Percentiles rank a stretch among this genome's conserved stretches.
These are phyloP conservation scores for Fragaria iinumae DNA, from an alignment of 306 rosid genomes.

Conservation along the genomic window DNA sequence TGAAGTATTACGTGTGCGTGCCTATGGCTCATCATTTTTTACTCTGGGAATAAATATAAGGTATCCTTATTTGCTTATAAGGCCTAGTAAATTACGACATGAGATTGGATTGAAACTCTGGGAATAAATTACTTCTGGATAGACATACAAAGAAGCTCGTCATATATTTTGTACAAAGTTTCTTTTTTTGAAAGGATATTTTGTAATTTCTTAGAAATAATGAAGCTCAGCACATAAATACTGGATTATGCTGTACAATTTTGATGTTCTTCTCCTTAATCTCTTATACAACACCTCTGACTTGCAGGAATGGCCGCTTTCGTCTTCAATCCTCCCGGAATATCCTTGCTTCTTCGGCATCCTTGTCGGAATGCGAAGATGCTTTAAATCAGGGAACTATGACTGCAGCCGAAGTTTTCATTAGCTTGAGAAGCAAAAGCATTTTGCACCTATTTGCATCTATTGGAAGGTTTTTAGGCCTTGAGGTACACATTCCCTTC, in stretches of 20 bases:
- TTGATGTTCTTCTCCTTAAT: conserved; percentile 10
- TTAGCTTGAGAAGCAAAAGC: conserved; percentile 87
- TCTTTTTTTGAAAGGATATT: too few relatives aligned
- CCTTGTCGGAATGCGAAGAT: conserved; percentile 78
- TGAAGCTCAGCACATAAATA: neutral
- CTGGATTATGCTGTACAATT: neutral
- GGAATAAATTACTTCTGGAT: conserved; percentile 10
- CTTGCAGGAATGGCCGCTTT: conserved; percentile 87
- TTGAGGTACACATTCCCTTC: conserved; percentile 58
- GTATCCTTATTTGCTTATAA: conserved; percentile 38
- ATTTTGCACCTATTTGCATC: conserved; percentile 90
- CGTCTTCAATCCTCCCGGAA: conserved; percentile 81
- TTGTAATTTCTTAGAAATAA: neutral
- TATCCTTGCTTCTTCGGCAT: conserved; percentile 52
- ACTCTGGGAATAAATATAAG: conserved; percentile 88
- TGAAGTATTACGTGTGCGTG: conserved; percentile 82
- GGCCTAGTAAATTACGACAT: neutral
- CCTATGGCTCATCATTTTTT: conserved; percentile 82
- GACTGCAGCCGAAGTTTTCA: conserved; percentile 82
- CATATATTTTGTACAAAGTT: neutral
- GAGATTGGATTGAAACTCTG: neutral
- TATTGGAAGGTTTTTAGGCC: conserved; percentile 83
- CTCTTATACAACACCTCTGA: conserved; percentile 25
- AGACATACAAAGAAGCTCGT: neutral
- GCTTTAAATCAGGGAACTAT: conserved; percentile 90